Evolutionary conservation across 140 eudicot species (phyloP).

Genomic region (Stevia rebaudiana): DNA sequence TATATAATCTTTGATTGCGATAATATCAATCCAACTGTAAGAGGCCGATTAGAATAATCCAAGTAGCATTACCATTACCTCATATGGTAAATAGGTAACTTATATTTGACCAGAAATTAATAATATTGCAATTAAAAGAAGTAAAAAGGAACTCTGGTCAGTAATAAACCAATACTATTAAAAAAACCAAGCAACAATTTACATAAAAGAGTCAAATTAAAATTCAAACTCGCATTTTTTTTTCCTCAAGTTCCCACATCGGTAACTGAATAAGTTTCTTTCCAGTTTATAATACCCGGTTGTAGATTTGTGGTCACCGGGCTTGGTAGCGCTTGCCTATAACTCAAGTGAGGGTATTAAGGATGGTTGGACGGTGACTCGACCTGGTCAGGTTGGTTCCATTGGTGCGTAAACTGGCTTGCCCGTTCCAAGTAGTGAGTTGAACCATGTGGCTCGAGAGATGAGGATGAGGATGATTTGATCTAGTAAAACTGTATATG

Average conservation of each 20-base stretch:
- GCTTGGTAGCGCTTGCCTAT: constrained; percentile 6
- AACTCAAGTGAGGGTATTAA: constrained; percentile 9
- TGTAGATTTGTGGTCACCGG: not conserved
- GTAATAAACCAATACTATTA: no score
- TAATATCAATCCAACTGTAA: no score
- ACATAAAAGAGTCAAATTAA: no score
- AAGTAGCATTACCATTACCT: no score
- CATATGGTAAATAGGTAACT: no score
- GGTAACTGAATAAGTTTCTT: not conserved
- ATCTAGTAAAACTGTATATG: no score
- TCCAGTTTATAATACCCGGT: not conserved
- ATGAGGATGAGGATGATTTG: no score
- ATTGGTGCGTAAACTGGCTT: not conserved
- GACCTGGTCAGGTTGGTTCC: not conserved
- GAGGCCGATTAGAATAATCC: no score
- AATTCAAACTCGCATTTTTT: no score
- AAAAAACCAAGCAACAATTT: not conserved
- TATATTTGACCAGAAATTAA: no score
- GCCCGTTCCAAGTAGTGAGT: constrained; percentile 32
- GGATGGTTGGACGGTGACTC: not conserved
- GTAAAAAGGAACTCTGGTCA: not conserved
- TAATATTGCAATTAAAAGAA: not conserved
- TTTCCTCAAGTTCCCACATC: not conserved
- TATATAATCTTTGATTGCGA: no score
- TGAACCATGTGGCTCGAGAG: constrained; percentile 17